Evolutionary conservation across 768 basidiomycete species (phyloP), one percentile per base, ranked within the genome.

Genomic region (Tephrocybe sp.): DNA sequence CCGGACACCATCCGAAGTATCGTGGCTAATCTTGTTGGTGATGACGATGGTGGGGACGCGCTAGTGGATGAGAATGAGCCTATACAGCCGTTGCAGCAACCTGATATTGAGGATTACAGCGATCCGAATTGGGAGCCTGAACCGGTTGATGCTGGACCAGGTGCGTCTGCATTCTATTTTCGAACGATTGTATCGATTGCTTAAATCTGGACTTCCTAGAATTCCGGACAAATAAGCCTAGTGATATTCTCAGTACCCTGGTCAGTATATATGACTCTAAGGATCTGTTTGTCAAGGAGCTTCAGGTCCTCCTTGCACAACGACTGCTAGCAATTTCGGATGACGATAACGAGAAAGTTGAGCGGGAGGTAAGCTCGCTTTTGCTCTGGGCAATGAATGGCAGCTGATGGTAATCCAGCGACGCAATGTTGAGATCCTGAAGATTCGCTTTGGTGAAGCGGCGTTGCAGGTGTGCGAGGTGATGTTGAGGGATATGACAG

Each of bases 191-290:
- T 34, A 30, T 33, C 38, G 26, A 19, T 13, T n/a, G n/a, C n/a
- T 6, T 22, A 34, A 17, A 40, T 5, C 11, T 16, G 8, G 13
- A 2, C 12, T 23, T 38, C 45, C 11, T 43, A 94, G 96, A 94
- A 57, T 99, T 97, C 72, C 79, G 93, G 32, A 83, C 90, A 1
- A 94, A 88, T 63, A 94, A 90, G 64, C 84, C 91, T 0, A 89
- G 89, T 59, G 97, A 98, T 62, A 85, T 98, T 54, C 87, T 98
- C 62, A 95, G 92, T 65, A 96, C 96, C 0, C 83, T 98, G 1
- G 94, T 98, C 58, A 93, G 90, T 65, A 98, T 98, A 57, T 98
- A 98, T 60, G 94, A 98, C 64, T 95, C 95, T 2, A 90, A 93
- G 62, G 97, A 98, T 58, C 79, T 98, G 8, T 98, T 99, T 61